These are phyloP conservation scores for Cucurbitaria berberidis DNA, from an alignment of 2,329 filamentous ascomycete genomes.

Conservation along the genomic window DNA sequence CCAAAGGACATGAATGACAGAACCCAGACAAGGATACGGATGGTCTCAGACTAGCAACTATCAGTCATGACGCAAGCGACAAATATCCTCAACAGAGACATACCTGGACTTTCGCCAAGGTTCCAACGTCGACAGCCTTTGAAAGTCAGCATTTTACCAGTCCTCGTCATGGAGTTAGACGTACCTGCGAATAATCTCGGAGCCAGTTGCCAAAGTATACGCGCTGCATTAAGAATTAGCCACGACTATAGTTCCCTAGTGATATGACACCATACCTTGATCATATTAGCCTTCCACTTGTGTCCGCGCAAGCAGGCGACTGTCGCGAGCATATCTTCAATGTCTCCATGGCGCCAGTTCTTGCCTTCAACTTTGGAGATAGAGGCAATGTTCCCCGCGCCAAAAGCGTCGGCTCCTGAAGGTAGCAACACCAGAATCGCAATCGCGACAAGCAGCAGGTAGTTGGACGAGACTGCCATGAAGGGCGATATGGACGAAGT, in stretches of 20 bases:
- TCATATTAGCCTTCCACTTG: conserved; percentile 55
- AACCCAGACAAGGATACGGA: conserved; percentile 62
- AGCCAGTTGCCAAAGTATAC: conserved; percentile 56
- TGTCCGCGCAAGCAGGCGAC: conserved; percentile 54
- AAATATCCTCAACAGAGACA: conserved; percentile 2
- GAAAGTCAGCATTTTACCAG: conserved; percentile 47
- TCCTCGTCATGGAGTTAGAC: conserved; percentile 35
- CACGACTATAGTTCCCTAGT: not conserved
- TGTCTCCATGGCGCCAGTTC: conserved; percentile 61
- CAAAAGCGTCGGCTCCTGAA: conserved; percentile 50
- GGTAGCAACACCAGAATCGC: conserved; percentile 47
- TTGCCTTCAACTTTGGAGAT: conserved; percentile 52
- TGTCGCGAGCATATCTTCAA: conserved; percentile 58
- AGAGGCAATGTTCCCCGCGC: conserved; percentile 55
- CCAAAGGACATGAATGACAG: conserved; percentile 63
- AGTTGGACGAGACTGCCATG: conserved; percentile 44
- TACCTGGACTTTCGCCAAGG: conserved; percentile 57
- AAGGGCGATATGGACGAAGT: conserved; percentile 3
- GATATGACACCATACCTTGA: conserved; percentile 41
- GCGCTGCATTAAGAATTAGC: conserved; percentile 37
- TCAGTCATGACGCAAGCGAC: conserved; percentile 20
- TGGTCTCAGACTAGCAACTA: conserved; percentile 52
- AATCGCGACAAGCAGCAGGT: conserved; percentile 45
- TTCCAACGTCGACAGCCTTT: conserved; percentile 62
- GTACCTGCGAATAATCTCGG: conserved; percentile 62